phyloP scores from a whole-genome alignment of 164 flowering plant species.

The Magnolia changhungtana region DNA sequence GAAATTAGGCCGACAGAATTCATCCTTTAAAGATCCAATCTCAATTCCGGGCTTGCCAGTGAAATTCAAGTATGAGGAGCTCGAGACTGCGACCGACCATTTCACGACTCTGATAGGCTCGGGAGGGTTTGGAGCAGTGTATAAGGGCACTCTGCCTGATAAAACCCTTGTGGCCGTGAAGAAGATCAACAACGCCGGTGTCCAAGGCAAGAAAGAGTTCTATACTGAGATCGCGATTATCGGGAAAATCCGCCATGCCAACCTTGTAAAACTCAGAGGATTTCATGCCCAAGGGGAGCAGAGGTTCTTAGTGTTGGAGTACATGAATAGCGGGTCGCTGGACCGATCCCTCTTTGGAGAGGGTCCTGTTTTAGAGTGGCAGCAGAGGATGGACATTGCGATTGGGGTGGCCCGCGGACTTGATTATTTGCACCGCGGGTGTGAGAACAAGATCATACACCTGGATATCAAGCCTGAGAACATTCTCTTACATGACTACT shows the following conservation, averaged over 20 bases:
- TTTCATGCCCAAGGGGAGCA: slow-evolving; percentile 65
- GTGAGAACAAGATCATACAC: slow-evolving; percentile 76
- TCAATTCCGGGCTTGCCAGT: slow-evolving; percentile 81
- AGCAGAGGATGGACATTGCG: slow-evolving; percentile 76
- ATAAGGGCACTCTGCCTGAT: slow-evolving; percentile 66
- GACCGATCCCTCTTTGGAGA: slow-evolving; percentile 63
- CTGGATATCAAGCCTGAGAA: slow-evolving; percentile 89
- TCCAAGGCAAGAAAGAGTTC: slow-evolving; percentile 73
- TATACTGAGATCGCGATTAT: slow-evolving; percentile 79
- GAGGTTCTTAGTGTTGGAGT: slow-evolving; percentile 75
- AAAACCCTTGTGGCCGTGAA: slow-evolving; percentile 73
- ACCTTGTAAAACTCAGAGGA: slow-evolving; percentile 71
- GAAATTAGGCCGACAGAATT: slow-evolving; percentile 27
- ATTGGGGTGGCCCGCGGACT: slow-evolving; percentile 82
- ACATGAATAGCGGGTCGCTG: slow-evolving; percentile 78
- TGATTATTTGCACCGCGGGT: slow-evolving; percentile 76
- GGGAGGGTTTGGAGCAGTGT: slow-evolving; percentile 86
- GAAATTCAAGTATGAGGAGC: slow-evolving; percentile 56
- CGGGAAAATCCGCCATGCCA: slow-evolving; percentile 80
- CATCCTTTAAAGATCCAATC: slow-evolving; percentile 39
- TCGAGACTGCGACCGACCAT: slow-evolving; percentile 58
- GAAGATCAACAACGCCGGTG: slow-evolving; percentile 55
- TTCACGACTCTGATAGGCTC: slow-evolving; percentile 61
- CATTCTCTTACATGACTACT: slow-evolving; percentile 66
- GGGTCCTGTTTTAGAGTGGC: slow-evolving; percentile 76